A percentile compares a stretch with the other conserved stretches of the same genome.
Evolutionary conservation across 257 asterid species (phyloP).

Genomic region (Capsicum baccatum): DNA sequence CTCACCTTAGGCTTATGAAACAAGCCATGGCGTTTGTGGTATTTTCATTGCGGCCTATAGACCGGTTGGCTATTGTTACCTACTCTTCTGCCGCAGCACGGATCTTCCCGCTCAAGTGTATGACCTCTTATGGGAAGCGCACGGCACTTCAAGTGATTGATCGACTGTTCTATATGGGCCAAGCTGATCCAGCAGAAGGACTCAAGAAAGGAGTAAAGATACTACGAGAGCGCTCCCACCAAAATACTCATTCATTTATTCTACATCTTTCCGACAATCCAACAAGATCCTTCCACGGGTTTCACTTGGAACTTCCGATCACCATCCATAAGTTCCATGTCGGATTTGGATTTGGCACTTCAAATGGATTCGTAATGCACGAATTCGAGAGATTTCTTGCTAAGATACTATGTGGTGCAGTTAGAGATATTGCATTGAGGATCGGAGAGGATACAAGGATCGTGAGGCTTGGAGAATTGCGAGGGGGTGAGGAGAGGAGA

Average conservation of each 20-base stretch:
- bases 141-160: slow-evolving; percentile 77
- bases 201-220: slow-evolving; percentile 82
- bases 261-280: slow-evolving; percentile 73
- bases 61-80: slow-evolving; percentile 78
- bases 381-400: slow-evolving; percentile 84
- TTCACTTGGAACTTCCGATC: slow-evolving; percentile 48
- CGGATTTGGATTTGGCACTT: slow-evolving; percentile 65
- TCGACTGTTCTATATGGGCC: slow-evolving; percentile 73
- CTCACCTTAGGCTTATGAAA: slow-evolving; percentile 86
- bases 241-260: slow-evolving; percentile 67
- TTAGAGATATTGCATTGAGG: slow-evolving; percentile 69
- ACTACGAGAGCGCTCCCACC: slow-evolving; percentile 73
- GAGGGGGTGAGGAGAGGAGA: slow-evolving; percentile 88
- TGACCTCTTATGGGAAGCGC: slow-evolving; percentile 81
- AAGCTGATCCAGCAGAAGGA: slow-evolving; percentile 81
- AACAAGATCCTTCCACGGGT: slow-evolving; percentile 61
- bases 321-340: slow-evolving; percentile 65
- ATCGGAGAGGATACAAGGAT: slow-evolving; percentile 56
- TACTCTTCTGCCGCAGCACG: slow-evolving; percentile 86
- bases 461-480: slow-evolving; percentile 69
- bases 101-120: slow-evolving; percentile 78
- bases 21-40: slow-evolving; percentile 87
- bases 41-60: slow-evolving; percentile 70
- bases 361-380: slow-evolving; percentile 73
- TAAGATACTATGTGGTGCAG: slow-evolving; percentile 70